Evolutionary conservation across 2,329 filamentous ascomycete species (phyloP), one percentile per base, ranked within the genome.

Genomic region (Cercospora sp.): DNA sequence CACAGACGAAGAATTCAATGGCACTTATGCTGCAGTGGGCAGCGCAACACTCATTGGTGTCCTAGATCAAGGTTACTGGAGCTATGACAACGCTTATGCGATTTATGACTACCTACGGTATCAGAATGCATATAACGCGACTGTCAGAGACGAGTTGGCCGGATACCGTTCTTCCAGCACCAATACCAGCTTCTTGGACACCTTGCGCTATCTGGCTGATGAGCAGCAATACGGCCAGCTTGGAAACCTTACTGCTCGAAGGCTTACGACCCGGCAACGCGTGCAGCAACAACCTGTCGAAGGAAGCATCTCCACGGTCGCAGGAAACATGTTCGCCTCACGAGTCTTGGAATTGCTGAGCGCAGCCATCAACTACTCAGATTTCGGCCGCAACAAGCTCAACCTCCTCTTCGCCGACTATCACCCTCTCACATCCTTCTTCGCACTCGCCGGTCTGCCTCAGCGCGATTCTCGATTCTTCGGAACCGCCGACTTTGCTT

Each of bases 21-120:
- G 78, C 0, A 82, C 87, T 61, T 89, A 88, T 69, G 66, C 79
- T 18, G 73, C 73, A 2, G 73, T 88, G 23, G 80, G 83, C 64
- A 67, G 75, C 23, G 75, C 79, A 9, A 79, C 82, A 60, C 78
- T 88, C 20, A 75, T 79, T 2, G 81, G 79, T 0, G 74, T 82
- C 31, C 77, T 85, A 20, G 72, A 76, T 10, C 69, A 74, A 48
- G 72, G 75, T 2, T 75, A 73, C 12, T 84, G 82, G 61, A 81
- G 81, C 64, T 87, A 86, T 73, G 75, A 75, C 9, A 84, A 87
- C 66, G 86, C 86, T 2, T 81, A 83, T 68, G 73, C 80, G 12
- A 85, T 89, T 68, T 85, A 82, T 64, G 86, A 89, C 68, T 87
- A 85, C 71, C 76, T 89, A 55, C 81, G 83, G 33, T 88, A 88